These are phyloP conservation scores for Beauveria varroae DNA, from an alignment of 2,329 filamentous ascomycete genomes.

Conservation along the genomic window DNA sequence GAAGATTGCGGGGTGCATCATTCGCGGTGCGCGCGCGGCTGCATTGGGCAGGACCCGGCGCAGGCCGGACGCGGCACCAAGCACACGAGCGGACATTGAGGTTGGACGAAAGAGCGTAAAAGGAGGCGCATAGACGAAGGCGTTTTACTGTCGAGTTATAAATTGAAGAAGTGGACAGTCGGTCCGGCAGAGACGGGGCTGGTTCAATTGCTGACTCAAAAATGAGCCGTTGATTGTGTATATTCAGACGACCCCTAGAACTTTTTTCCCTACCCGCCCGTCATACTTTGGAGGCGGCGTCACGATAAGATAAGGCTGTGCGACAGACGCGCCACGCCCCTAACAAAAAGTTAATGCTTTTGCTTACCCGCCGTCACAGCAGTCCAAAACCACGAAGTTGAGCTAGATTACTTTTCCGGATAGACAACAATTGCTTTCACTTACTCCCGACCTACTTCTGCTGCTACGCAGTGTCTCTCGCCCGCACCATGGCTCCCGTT, in stretches of 20 bases:
- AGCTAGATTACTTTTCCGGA: not conserved
- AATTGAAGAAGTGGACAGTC: not conserved
- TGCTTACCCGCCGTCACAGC: not conserved
- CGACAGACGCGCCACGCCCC: slow-evolving; percentile 6
- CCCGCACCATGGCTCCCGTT: slow-evolving; percentile 10
- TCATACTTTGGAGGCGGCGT: not conserved
- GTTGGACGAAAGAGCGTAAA: not conserved
- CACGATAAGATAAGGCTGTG: slow-evolving; percentile 11
- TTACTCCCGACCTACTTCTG: not conserved
- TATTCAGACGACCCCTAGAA: not conserved
- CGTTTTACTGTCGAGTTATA: not conserved
- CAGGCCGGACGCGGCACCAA: slow-evolving; percentile 1
- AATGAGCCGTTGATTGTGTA: not conserved
- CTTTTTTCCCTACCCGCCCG: not conserved
- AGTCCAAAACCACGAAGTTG: not conserved
- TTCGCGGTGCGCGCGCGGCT: not conserved
- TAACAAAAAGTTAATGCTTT: not conserved
- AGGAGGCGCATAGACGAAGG: not conserved
- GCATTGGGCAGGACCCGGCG: not conserved
- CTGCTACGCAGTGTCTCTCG: not conserved
- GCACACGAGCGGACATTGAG: slow-evolving; percentile 5
- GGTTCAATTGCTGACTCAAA: no score
- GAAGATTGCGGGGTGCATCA: not conserved
- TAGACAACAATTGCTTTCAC: not conserved
- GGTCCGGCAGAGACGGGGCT: not conserved